These are phyloP conservation scores for Psilocybe cyanescens DNA, from an alignment of 768 basidiomycete species.

Conservation along the genomic window DNA sequence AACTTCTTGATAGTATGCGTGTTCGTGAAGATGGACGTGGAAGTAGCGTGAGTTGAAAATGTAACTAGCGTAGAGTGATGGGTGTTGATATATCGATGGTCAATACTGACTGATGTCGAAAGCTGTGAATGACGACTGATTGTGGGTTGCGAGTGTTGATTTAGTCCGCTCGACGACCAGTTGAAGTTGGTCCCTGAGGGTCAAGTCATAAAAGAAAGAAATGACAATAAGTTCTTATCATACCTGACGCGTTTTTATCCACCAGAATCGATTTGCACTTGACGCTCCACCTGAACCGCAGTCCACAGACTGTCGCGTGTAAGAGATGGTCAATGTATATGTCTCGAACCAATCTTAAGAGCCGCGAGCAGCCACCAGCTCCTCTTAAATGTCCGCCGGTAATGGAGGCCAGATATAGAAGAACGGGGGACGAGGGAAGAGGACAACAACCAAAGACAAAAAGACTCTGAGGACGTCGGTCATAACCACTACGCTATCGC, in stretches of 20 bases:
- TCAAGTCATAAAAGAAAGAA: too few relatives aligned
- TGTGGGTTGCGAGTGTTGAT: too few relatives aligned
- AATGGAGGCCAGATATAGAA: background rate
- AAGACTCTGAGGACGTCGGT: background rate
- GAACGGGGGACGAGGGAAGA: background rate
- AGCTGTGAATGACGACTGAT: background rate
- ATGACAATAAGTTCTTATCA: too few relatives aligned
- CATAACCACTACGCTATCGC: background rate
- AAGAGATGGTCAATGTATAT: background rate
- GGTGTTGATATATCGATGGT: background rate
- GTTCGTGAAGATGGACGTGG: background rate
- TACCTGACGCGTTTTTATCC: too few relatives aligned
- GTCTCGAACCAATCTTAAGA: background rate
- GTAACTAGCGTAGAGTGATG: background rate
- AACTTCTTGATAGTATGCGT: background rate
- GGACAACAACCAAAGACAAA: background rate
- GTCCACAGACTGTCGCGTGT: background rate
- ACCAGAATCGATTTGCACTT: too few relatives aligned
- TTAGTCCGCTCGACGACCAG: too few relatives aligned
- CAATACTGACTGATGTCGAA: background rate
- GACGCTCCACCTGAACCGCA: background rate
- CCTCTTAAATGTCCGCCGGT: background rate
- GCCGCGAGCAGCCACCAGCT: background rate
- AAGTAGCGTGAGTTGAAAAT: background rate
- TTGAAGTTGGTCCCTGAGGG: too few relatives aligned